These are phyloP conservation scores for Vaccinium myrtillus DNA, from an alignment of 148 eudicot species.

Conservation along the genomic window DNA sequence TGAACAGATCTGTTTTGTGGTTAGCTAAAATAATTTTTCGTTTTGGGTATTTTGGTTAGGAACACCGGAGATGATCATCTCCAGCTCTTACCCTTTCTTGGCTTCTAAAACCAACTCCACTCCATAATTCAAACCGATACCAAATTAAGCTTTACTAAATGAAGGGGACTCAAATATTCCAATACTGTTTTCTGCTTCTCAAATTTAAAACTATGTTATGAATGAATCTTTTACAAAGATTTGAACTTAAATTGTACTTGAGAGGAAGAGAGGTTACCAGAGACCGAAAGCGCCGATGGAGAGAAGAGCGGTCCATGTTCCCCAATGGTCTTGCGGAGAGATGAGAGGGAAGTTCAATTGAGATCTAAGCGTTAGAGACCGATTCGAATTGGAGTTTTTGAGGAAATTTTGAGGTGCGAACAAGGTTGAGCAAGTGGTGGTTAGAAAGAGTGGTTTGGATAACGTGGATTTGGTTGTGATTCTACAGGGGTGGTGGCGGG, in stretches of 20 bases:
- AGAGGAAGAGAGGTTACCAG: conserved; percentile 43
- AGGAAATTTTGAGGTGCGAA: not conserved
- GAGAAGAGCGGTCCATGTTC: conserved; percentile 81
- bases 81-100: not conserved
- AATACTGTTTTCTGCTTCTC: not conserved
- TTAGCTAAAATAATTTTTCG: no score
- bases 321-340: conserved; percentile 80
- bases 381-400: not conserved
- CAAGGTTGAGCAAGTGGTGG: not conserved
- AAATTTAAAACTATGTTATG: not conserved
- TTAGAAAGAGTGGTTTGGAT: not conserved
- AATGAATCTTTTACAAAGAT: not conserved
- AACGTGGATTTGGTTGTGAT: not conserved
- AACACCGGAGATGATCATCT: not conserved
- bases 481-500: conserved; percentile 5
- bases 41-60: no score
- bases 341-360: conserved; percentile 52
- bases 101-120: not conserved
- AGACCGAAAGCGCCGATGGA: conserved; percentile 75
- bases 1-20: no score
- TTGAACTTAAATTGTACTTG: no score
- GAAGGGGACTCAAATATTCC: not conserved
- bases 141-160: not conserved
- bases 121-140: not conserved
- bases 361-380: conserved; percentile 28